Evolutionary conservation across 495 filamentous ascomycete genomes (phyloP).

Genomic region (Pyrenula massariospora): DNA sequence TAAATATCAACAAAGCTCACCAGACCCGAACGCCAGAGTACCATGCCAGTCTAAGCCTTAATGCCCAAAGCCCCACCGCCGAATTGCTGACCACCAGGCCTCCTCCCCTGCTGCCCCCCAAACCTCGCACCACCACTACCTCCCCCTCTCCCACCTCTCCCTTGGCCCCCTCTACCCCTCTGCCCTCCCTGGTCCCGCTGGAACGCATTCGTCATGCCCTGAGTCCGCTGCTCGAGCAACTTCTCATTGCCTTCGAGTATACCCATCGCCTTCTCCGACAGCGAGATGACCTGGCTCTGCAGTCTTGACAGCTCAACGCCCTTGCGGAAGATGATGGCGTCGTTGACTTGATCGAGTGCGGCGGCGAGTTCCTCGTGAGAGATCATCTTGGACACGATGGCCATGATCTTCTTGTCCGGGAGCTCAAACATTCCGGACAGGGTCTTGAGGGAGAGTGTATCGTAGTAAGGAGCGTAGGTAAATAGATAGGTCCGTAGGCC

Average conservation of each 20-base stretch:
- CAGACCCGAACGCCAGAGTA: too few species aligned
- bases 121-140: conserved; percentile 51
- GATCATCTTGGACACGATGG: conserved; percentile 99
- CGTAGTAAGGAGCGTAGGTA: conserved; percentile 98
- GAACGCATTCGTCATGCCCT: conserved; percentile 90
- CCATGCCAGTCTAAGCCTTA: conserved; percentile 35
- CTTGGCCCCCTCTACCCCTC: conserved; percentile 52
- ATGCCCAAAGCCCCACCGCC: conserved; percentile 54
- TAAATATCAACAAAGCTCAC: too few species aligned
- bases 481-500: conserved; percentile 97
- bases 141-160: conserved; percentile 51
- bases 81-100: conserved; percentile 49
- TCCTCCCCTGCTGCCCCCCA: conserved; percentile 35
- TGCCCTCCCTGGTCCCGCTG: conserved; percentile 69
- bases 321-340: conserved; percentile 97
- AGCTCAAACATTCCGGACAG: conserved; percentile 95
- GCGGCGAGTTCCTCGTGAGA: conserved; percentile 95
- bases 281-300: conserved; percentile 84
- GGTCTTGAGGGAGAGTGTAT: conserved; percentile 77
- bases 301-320: conserved; percentile 93
- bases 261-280: conserved; percentile 90
- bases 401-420: conserved; percentile 72
- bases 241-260: conserved; percentile 97
- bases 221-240: conserved; percentile 89
- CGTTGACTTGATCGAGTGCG: conserved; percentile 94